phyloP scores from a whole-genome alignment of 768 basidiomycete species.

The Trametes elegans region DNA sequence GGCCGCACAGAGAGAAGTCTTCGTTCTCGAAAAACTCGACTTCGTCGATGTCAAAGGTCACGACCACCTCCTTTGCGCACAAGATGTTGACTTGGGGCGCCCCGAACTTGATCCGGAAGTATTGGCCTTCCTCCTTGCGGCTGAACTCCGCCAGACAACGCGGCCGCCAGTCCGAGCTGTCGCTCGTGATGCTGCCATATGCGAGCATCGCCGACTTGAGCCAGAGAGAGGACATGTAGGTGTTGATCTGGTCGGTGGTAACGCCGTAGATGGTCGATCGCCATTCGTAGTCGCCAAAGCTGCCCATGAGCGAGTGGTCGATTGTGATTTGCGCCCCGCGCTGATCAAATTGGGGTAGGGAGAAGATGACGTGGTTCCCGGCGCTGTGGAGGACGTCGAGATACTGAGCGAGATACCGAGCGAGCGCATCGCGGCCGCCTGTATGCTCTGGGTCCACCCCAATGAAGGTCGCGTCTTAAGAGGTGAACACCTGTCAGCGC shows the following conservation, averaged over 20 bases:
- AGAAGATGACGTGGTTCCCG: slow-evolving; percentile 31
- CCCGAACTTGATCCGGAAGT: slow-evolving; percentile 28
- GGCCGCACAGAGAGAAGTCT: slow-evolving; percentile 18
- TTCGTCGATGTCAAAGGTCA: slow-evolving; percentile 28
- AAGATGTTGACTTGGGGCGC: slow-evolving; percentile 27
- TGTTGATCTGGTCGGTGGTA: slow-evolving; percentile 26
- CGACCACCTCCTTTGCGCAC: slow-evolving; percentile 29
- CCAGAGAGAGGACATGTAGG: slow-evolving; percentile 26
- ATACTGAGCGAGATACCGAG: slow-evolving; percentile 19
- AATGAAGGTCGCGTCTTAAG: neutral
- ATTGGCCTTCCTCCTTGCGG: slow-evolving; percentile 12
- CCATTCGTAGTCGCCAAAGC: slow-evolving; percentile 2
- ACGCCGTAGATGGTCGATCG: slow-evolving; percentile 23
- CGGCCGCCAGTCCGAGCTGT: slow-evolving; percentile 9
- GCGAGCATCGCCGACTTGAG: slow-evolving; percentile 27
- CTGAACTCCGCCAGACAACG: slow-evolving; percentile 27
- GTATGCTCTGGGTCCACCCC: slow-evolving; percentile 11
- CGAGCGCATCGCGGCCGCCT: slow-evolving; percentile 5
- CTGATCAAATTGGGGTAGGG: slow-evolving; percentile 32
- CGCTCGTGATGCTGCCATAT: slow-evolving; percentile 1
- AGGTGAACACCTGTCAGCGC: neutral
- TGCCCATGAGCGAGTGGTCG: slow-evolving; percentile 28
- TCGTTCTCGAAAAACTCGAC: slow-evolving; percentile 21
- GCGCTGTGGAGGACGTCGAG: slow-evolving; percentile 28
- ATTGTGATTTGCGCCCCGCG: slow-evolving; percentile 13